Evolutionary conservation across 352 stramenopile species (phyloP).

Genomic region (Globisporangium radiosum): DNA sequence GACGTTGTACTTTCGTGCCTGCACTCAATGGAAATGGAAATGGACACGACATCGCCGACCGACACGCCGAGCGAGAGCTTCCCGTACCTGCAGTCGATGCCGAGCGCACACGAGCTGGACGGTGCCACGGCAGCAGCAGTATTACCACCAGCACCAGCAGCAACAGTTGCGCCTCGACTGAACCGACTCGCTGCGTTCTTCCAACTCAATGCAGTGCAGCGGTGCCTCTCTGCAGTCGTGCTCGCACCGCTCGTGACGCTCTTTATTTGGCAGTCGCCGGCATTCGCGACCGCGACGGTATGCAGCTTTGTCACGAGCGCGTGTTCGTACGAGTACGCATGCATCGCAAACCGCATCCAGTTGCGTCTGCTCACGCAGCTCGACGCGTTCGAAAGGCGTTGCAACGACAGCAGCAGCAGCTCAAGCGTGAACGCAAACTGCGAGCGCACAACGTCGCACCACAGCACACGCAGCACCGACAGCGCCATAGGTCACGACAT

Average conservation of each 20-base stretch:
- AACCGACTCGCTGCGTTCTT: constrained; percentile 12
- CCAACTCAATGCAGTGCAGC: constrained; percentile 49
- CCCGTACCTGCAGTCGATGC: constrained; percentile 7
- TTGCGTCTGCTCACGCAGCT: constrained; percentile 32
- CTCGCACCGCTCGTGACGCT: constrained; percentile 56
- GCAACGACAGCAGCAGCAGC: background rate
- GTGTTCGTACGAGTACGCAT: constrained; percentile 73
- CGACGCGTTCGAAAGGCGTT: constrained; percentile 15
- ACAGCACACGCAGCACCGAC: constrained; percentile 23
- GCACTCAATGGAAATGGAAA: too few relatives aligned
- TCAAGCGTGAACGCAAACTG: background rate
- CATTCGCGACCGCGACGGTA: constrained; percentile 56
- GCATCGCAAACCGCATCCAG: constrained; percentile 61
- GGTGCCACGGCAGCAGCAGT: background rate
- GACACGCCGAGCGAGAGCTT: constrained; percentile 11
- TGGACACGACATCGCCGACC: too few relatives aligned
- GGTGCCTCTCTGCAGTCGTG: constrained; percentile 48
- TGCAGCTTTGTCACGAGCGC: constrained; percentile 59
- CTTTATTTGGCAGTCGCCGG: constrained; percentile 71
- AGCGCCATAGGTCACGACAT: constrained; percentile 1
- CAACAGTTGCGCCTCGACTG: background rate
- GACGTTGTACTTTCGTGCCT: too few relatives aligned
- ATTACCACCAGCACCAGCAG: background rate
- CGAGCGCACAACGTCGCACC: constrained; percentile 23
- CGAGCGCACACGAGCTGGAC: background rate